Evolutionary conservation across 2,329 filamentous ascomycete species (phyloP).

Genomic region (Huntiella bhutanensis): DNA sequence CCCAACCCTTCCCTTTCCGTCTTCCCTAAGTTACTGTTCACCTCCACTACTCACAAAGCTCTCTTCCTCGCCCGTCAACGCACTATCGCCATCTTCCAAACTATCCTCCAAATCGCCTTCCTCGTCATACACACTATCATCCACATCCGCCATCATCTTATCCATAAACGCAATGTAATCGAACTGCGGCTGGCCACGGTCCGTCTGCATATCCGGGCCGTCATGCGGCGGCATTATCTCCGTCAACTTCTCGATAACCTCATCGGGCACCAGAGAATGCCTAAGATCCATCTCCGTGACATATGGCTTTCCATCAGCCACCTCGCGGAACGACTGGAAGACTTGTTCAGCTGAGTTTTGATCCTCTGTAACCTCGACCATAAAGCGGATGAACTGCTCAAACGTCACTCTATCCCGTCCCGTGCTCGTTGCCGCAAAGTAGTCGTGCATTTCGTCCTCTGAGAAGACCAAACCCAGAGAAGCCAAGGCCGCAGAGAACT

Average conservation of each 20-base stretch:
- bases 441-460: slow-evolving; percentile 94
- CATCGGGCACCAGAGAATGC: slow-evolving; percentile 87
- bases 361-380: slow-evolving; percentile 97
- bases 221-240: slow-evolving; percentile 69
- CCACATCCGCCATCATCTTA: slow-evolving; percentile 41
- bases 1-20: too few relatives aligned
- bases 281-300: slow-evolving; percentile 94
- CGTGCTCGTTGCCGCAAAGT: slow-evolving; percentile 72
- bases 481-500: slow-evolving; percentile 91
- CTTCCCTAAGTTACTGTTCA: too few relatives aligned
- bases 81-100: background rate
- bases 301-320: slow-evolving; percentile 95
- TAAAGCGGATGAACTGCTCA: slow-evolving; percentile 97
- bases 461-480: slow-evolving; percentile 90
- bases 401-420: slow-evolving; percentile 72
- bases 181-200: slow-evolving; percentile 69
- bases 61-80: background rate
- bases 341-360: slow-evolving; percentile 98
- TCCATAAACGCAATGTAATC: slow-evolving; percentile 98
- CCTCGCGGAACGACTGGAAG: slow-evolving; percentile 92
- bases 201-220: slow-evolving; percentile 71
- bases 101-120: slow-evolving; percentile 9
- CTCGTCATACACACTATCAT: slow-evolving; percentile 10
- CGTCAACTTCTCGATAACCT: slow-evolving; percentile 84
- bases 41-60: background rate